Evolutionary conservation across 2,329 filamentous ascomycete genomes (phyloP).

Genomic region (Cytospora mali): DNA sequence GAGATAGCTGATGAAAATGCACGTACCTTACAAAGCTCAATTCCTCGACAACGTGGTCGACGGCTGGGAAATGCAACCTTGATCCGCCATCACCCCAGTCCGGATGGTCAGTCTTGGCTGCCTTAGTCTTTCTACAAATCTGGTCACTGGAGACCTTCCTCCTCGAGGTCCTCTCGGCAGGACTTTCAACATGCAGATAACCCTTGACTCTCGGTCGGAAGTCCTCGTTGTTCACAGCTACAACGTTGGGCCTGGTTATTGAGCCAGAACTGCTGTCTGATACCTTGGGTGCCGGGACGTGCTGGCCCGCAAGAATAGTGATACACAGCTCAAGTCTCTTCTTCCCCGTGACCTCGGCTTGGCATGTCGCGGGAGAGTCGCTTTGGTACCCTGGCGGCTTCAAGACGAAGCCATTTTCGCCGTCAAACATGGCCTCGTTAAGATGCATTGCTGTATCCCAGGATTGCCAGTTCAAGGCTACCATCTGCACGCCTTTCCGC

Average conservation of each 20-base stretch:
- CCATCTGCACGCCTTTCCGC: constrained; percentile 96
- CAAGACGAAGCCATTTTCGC: constrained; percentile 78
- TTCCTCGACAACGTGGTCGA: constrained; percentile 65
- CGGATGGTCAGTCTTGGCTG: constrained; percentile 60
- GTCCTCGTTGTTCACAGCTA: constrained; percentile 51
- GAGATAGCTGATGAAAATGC: too few species aligned
- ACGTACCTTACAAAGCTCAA: constrained; percentile 71
- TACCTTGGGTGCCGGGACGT: constrained; percentile 61
- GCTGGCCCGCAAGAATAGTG: constrained; percentile 74
- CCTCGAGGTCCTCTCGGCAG: constrained; percentile 39
- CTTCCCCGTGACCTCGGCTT: constrained; percentile 50
- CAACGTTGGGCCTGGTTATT: constrained; percentile 36
- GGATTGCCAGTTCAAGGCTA: constrained; percentile 97
- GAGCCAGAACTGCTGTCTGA: constrained; percentile 35
- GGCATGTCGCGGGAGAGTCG: constrained; percentile 39
- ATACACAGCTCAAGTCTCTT: constrained; percentile 68
- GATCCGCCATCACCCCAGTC: constrained; percentile 57
- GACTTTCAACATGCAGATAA: constrained; percentile 77
- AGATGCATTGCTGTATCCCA: constrained; percentile 94
- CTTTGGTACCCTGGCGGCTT: constrained; percentile 77
- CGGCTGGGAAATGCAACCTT: constrained; percentile 59
- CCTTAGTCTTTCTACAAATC: constrained; percentile 49
- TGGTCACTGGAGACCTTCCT: constrained; percentile 35
- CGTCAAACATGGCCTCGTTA: constrained; percentile 96
- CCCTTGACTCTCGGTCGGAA: constrained; percentile 77